Evolutionary conservation across 2,329 filamentous ascomycete species (phyloP), one percentile per base, ranked within the genome.

Genomic region (Venturia carpophila): DNA sequence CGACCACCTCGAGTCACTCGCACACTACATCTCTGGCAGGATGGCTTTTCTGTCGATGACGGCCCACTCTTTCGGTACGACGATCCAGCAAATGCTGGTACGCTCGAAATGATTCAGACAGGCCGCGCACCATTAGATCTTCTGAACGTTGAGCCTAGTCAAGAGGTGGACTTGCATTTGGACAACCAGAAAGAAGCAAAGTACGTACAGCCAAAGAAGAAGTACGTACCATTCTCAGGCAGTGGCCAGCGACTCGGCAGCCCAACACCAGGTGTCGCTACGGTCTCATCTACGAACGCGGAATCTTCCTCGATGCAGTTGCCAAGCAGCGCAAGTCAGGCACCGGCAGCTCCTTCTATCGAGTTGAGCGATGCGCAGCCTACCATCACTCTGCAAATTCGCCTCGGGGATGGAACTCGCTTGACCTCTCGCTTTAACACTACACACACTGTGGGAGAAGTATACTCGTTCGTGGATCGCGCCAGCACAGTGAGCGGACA

Each of bases 21-120:
- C 62, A 83, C 85, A 13, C 80, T 95, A 64, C 90, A 93, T 71
- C 82, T 94, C 56, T 95, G 91, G 91, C 82, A 83, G 52, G 87
- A 95, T 72, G 91, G 91, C 17, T 93, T 94, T 77, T 93, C 89
- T 68, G 86, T 95, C 67, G 90, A 92, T 67, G 89, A 94, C 71
- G 91, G 91, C 37, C 84, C 87, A 60, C 83, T 94, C 45, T 87
- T 84, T 73, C 85, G 89, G 65, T 93, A 90, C 72, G 88, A 92
- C 71, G 90, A 94, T 73, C 89, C 90, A 0, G 82, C 82, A 39
- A 92, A 93, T 73, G 84, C 86, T 39, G 80, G 82, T 62, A 88
- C 89, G 64, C 79, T 94, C 56, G 80, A 85, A 66, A 87, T 92
- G 81, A 94, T 94, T 71, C 85, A 90, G 67, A 82, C 84, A 24